phyloP scores from a whole-genome alignment of 768 basidiomycete genomes.

The Cantharellus cinnabarinus region DNA sequence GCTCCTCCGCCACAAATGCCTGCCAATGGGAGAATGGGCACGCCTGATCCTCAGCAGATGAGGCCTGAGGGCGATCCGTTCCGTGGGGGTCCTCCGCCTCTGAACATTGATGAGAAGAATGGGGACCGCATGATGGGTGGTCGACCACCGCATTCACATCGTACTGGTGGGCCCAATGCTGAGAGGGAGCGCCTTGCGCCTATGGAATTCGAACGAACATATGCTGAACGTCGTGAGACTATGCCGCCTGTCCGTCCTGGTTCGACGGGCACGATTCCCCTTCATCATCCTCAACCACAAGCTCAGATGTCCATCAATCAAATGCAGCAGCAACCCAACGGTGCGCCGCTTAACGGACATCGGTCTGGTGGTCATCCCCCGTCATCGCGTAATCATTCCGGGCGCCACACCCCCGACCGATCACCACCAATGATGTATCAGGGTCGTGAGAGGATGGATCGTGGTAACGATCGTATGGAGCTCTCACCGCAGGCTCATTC shows the following conservation, averaged over 20 bases:
- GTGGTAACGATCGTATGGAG: slow-evolving; percentile 2
- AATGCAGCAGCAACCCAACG: slow-evolving; percentile 18
- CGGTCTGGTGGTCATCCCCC: background rate
- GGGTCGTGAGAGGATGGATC: background rate
- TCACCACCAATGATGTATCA: slow-evolving; percentile 1
- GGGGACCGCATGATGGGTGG: background rate
- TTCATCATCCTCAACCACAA: slow-evolving; percentile 52
- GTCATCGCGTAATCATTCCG: slow-evolving; percentile 2
- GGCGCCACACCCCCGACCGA: slow-evolving; percentile 1
- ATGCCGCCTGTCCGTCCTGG: slow-evolving; percentile 21
- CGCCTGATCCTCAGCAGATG: slow-evolving; percentile 27
- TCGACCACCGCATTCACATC: background rate
- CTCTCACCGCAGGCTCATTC: background rate
- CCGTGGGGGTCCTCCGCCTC: slow-evolving; percentile 66
- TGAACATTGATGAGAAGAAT: slow-evolving; percentile 42
- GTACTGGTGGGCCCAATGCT: background rate
- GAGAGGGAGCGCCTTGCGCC: slow-evolving; percentile 30
- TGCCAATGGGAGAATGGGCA: slow-evolving; percentile 1
- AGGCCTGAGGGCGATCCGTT: slow-evolving; percentile 41
- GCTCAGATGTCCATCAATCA: slow-evolving; percentile 15
- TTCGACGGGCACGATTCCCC: slow-evolving; percentile 27
- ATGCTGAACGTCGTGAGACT: slow-evolving; percentile 22
- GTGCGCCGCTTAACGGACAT: background rate
- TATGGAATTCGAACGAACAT: slow-evolving; percentile 50
- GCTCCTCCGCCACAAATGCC: slow-evolving; percentile 21